These are phyloP conservation scores for Prasinococcaceae sp. DNA, from an alignment of 139 green algal genomes.

Conservation along the genomic window DNA sequence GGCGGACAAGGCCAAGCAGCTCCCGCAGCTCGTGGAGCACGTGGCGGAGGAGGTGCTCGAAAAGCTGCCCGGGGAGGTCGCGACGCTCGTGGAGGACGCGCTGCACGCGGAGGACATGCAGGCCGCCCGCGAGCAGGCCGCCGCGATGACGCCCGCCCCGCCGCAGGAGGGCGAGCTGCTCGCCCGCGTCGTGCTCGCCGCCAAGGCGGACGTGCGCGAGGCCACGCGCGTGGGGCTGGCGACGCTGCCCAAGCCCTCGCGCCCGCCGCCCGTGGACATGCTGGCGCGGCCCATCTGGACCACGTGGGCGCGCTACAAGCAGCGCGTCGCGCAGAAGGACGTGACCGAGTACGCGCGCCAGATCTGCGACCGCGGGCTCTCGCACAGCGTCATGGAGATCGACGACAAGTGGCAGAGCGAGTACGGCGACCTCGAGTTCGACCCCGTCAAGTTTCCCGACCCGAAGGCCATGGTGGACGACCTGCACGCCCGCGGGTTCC, in stretches of 20 bases:
- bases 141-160: too few species aligned
- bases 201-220: slow-evolving; percentile 32
- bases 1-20: not conserved
- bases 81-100: not conserved
- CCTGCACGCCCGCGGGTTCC: slow-evolving; percentile 45
- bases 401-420: slow-evolving; percentile 38
- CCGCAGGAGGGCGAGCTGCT: too few species aligned
- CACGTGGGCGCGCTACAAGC: slow-evolving; percentile 46
- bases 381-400: slow-evolving; percentile 37
- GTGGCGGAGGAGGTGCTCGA: too few species aligned
- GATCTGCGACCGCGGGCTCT: slow-evolving; percentile 32
- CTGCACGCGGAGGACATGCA: not conserved
- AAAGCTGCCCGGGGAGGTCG: not conserved
- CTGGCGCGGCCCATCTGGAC: slow-evolving; percentile 45
- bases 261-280: slow-evolving; percentile 19
- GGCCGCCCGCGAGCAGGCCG: too few species aligned
- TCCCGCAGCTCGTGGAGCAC: too few species aligned
- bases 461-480: slow-evolving; percentile 37
- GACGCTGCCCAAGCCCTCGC: slow-evolving; percentile 21
- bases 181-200: too few species aligned
- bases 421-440: slow-evolving; percentile 39
- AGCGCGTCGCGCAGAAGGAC: slow-evolving; percentile 33
- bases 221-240: slow-evolving; percentile 27
- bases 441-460: slow-evolving; percentile 34
- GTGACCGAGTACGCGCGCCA: slow-evolving; percentile 41